phyloP scores from a whole-genome alignment of 805 yeast genomes.

The Candida pseudoglaebosa region DNA sequence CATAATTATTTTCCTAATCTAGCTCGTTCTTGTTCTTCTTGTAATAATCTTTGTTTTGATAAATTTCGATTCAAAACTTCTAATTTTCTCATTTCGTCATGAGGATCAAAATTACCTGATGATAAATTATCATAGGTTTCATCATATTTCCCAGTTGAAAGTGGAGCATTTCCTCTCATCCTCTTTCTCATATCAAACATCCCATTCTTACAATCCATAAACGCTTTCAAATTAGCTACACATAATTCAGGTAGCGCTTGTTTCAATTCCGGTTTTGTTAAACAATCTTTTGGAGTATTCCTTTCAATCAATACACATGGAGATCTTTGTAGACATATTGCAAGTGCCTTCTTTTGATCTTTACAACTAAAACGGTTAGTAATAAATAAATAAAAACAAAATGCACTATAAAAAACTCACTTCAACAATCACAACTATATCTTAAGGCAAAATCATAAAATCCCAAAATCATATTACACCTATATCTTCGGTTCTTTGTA shows the following conservation, averaged over 20 bases:
- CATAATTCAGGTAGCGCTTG: slow-evolving; percentile 84
- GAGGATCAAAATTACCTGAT: slow-evolving; percentile 76
- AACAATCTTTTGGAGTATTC: slow-evolving; percentile 83
- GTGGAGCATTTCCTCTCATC: slow-evolving; percentile 89
- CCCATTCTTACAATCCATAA: slow-evolving; percentile 87
- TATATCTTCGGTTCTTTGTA: no score
- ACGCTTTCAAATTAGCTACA: slow-evolving; percentile 76
- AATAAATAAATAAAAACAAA: background rate
- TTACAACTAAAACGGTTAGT: slow-evolving; percentile 60
- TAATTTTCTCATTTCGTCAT: slow-evolving; percentile 73
- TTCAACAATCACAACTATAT: no score
- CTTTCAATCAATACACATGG: slow-evolving; percentile 93
- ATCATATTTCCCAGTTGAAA: slow-evolving; percentile 89
- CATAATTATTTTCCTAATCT: slow-evolving; percentile 6
- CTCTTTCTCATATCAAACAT: slow-evolving; percentile 88
- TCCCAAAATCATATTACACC: no score
- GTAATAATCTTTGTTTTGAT: slow-evolving; percentile 24
- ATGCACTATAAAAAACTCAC: no score
- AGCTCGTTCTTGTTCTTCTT: slow-evolving; percentile 31
- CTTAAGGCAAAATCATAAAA: no score
- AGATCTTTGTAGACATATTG: slow-evolving; percentile 90
- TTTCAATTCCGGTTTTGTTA: slow-evolving; percentile 73
- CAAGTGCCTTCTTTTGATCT: slow-evolving; percentile 92
- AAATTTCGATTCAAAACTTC: slow-evolving; percentile 54
- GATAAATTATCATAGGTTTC: slow-evolving; percentile 78